Evolutionary conservation across 352 stramenopile genomes (phyloP).

Genomic region (Saprolegnia diclina): DNA sequence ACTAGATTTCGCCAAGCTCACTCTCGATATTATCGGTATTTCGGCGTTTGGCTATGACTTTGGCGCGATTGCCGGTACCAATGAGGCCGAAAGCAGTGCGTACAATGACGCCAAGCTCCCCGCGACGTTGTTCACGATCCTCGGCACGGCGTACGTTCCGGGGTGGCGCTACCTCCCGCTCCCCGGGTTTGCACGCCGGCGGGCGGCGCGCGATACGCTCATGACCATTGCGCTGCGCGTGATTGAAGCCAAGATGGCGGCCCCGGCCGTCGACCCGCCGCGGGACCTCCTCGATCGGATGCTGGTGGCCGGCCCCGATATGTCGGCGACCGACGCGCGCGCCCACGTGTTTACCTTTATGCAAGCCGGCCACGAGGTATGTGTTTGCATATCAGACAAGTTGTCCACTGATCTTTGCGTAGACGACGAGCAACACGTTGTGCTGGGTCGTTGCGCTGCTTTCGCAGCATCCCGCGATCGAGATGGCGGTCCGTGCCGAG

Average conservation of each 20-base stretch:
- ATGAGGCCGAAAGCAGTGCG: neutral
- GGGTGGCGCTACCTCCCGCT: neutral
- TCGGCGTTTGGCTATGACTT: constrained; percentile 11
- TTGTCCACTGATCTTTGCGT: neutral
- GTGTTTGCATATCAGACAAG: neutral
- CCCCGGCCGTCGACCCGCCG: neutral
- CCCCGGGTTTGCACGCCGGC: neutral
- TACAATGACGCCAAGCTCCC: neutral
- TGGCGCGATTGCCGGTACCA: neutral
- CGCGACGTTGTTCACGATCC: neutral
- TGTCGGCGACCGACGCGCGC: neutral
- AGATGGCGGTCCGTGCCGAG: constrained; percentile 11
- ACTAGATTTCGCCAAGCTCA: constrained; percentile 2
- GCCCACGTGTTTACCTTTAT: constrained; percentile 30
- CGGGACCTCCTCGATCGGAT: neutral
- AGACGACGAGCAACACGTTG: neutral
- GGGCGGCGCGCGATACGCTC: neutral
- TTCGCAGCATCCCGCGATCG: neutral
- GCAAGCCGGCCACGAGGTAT: constrained; percentile 19
- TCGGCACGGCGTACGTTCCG: neutral
- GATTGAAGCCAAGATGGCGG: constrained; percentile 1
- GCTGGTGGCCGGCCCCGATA: neutral
- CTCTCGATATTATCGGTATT: neutral
- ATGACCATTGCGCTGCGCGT: neutral
- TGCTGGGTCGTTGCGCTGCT: constrained; percentile 2